Evolutionary conservation across 2,329 filamentous ascomycete species (phyloP).

Genomic region (Nigrograna mackinnonii): DNA sequence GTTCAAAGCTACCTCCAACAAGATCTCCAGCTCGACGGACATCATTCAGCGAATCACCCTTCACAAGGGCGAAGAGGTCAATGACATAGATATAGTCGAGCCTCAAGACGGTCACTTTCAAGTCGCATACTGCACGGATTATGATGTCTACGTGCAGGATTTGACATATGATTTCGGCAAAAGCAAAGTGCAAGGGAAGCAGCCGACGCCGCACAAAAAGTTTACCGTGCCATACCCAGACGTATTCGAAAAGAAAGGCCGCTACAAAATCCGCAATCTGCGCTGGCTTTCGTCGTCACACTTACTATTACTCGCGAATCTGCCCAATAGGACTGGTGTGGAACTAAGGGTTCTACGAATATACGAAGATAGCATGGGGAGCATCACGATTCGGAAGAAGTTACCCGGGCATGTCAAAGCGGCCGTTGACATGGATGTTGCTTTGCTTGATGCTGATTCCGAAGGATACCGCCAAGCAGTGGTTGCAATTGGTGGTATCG

Average conservation of each 20-base stretch:
- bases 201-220: constrained; percentile 25
- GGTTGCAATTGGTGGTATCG: constrained; percentile 78
- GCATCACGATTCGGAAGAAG: constrained; percentile 55
- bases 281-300: constrained; percentile 59
- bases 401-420: constrained; percentile 72
- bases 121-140: constrained; percentile 77
- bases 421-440: constrained; percentile 77
- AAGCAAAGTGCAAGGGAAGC: constrained; percentile 39
- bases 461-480: constrained; percentile 74
- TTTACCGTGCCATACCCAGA: constrained; percentile 34
- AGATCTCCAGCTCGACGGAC: constrained; percentile 41
- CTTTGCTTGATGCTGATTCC: constrained; percentile 63
- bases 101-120: constrained; percentile 66
- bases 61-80: constrained; percentile 59
- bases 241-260: constrained; percentile 39
- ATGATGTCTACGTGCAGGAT: constrained; percentile 71
- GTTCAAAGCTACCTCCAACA: constrained; percentile 67
- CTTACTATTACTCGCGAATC: constrained; percentile 60
- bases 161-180: constrained; percentile 55
- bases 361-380: constrained; percentile 58
- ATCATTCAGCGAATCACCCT: constrained; percentile 59
- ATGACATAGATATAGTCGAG: constrained; percentile 72
- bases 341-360: constrained; percentile 49
- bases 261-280: constrained; percentile 59
- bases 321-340: constrained; percentile 56